Conservation (phyloP, 1,284 basidiomycete genomes). For the Coniophora puteana region DNA sequence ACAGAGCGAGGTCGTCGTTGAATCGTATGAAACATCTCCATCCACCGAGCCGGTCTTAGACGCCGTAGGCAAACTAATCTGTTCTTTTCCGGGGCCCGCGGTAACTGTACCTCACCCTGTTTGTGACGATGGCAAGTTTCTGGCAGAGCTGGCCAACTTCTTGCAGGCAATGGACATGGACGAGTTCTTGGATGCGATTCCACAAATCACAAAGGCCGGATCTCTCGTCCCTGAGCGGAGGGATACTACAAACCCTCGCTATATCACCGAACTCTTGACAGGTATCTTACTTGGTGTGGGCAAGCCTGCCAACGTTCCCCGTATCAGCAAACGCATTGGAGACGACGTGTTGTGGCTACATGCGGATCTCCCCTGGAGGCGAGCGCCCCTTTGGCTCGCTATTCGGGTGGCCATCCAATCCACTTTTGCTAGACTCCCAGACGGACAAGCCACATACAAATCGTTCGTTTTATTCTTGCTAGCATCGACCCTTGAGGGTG, state of each 20-base stretch:
- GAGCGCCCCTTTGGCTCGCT: conserved; percentile 35
- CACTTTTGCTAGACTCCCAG: conserved; percentile 20
- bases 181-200: conserved; percentile 11
- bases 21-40: conserved; percentile 32
- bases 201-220: conserved; percentile 10
- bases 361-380: conserved; percentile 30
- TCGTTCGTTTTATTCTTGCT: conserved; percentile 41
- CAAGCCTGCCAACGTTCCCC: conserved; percentile 13
- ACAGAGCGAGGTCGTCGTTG: conserved; percentile 20
- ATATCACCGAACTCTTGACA: conserved; percentile 32
- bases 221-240: conserved; percentile 19
- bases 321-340: conserved; percentile 28
- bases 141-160: conserved; percentile 23
- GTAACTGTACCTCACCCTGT: conserved; percentile 17
- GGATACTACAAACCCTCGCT: conserved; percentile 27
- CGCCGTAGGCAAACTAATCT: conserved; percentile 29
- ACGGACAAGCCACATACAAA: conserved; percentile 37
- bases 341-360: conserved; percentile 28
- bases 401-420: conserved; percentile 38
- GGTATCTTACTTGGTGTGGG: conserved; percentile 30
- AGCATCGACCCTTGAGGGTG: conserved; percentile 25
- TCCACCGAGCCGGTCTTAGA: conserved; percentile 19
- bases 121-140: conserved; percentile 17
- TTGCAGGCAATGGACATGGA: conserved; percentile 25
- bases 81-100: conserved; percentile 30